These are phyloP conservation scores for Pelargonium exstipulatum DNA, from an alignment of 441 rosid species.

Conservation along the genomic window DNA sequence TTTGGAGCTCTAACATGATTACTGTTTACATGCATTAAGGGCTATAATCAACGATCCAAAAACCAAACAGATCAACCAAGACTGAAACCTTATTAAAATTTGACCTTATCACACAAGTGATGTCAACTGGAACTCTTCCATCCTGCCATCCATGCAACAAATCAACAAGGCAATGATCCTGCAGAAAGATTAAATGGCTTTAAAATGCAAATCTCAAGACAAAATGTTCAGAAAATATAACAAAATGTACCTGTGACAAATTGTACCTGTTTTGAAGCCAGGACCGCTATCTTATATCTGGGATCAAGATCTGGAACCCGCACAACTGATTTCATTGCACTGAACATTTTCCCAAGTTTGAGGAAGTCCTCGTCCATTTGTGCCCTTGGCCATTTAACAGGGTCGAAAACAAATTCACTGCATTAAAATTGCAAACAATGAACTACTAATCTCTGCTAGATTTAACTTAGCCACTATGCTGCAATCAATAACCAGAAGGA, in stretches of 20 bases:
- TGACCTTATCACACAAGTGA: constrained; percentile 85
- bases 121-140: constrained; percentile 77
- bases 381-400: constrained; percentile 65
- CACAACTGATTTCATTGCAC: constrained; percentile 60
- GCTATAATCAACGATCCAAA: constrained; percentile 17
- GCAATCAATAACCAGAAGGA: neutral
- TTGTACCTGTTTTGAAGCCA: constrained; percentile 44
- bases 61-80: constrained; percentile 2
- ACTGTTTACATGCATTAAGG: constrained; percentile 35
- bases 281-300: constrained; percentile 72
- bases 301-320: constrained; percentile 80
- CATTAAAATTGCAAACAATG: constrained; percentile 20
- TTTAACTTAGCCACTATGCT: neutral
- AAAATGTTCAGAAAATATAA: constrained; percentile 1
- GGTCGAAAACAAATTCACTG: constrained; percentile 87
- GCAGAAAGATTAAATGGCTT: constrained; percentile 17
- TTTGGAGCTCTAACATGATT: constrained; percentile 81
- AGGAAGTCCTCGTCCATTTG: constrained; percentile 71
- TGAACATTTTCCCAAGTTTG: constrained; percentile 44
- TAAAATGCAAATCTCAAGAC: constrained; percentile 9
- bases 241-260: constrained; percentile 36
- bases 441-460: neutral
- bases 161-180: constrained; percentile 92
- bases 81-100: neutral
- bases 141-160: constrained; percentile 89